These are phyloP conservation scores for Rhodosporidiobolus odoratus DNA, from an alignment of 768 basidiomycete genomes.

Conservation along the genomic window DNA sequence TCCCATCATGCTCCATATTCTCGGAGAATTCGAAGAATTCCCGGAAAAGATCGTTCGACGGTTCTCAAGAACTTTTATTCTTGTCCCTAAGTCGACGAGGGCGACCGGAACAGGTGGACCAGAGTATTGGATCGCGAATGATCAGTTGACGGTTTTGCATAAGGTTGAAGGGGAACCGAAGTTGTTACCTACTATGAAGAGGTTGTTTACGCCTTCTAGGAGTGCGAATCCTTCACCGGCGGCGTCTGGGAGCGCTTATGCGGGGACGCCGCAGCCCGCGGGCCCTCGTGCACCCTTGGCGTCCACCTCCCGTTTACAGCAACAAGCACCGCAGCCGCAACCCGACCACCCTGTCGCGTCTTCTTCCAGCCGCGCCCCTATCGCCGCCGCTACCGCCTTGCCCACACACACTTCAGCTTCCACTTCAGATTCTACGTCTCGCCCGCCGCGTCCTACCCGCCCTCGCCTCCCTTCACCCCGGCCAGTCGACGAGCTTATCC, in stretches of 20 bases:
- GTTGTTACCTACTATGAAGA: background rate
- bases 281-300: too few relatives aligned
- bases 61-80: slow-evolving; percentile 22
- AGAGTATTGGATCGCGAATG: slow-evolving; percentile 21
- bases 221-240: too few relatives aligned
- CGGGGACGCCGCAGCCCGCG: too few relatives aligned
- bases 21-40: slow-evolving; percentile 33
- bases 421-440: background rate
- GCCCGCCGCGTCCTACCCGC: background rate
- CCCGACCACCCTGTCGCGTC: too few relatives aligned
- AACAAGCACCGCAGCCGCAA: too few relatives aligned
- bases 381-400: too few relatives aligned
- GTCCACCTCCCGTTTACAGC: too few relatives aligned
- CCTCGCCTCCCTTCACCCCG: too few relatives aligned
- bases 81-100: slow-evolving; percentile 8
- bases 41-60: slow-evolving; percentile 11
- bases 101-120: background rate
- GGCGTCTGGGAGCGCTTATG: too few relatives aligned
- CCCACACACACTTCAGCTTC: background rate
- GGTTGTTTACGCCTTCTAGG: background rate
- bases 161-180: slow-evolving; percentile 4
- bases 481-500: slow-evolving; percentile 8
- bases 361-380: too few relatives aligned
- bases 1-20: slow-evolving; percentile 21
- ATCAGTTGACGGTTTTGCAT: slow-evolving; percentile 19